Base-by-base conservation (phyloP, 768 basidiomycete genomes). In the Boletus sp. region DNA sequence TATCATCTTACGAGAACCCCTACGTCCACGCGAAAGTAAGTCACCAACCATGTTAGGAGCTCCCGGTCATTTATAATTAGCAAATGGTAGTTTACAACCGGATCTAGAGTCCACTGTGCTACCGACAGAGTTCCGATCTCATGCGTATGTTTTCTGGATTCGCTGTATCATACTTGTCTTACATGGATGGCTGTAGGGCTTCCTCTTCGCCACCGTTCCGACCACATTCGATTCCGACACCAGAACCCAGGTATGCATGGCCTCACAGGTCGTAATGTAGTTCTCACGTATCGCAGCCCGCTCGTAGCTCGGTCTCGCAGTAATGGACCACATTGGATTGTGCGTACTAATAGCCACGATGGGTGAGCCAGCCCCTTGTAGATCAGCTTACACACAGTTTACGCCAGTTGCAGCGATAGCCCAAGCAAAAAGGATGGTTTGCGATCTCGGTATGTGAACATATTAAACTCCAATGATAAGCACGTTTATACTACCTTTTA, bases 241-340 rank as follows among this genome's bases (percentile, higher is more conserved):
- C 69, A 23, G 69, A 71, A n/a, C 40, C 71, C 9, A 70, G 69
- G 69, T 72, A 50, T 47, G 59, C 29, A 14, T 17, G 37, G 13
- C 19, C 14, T 10, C 19, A 19, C 17, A 7, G 27, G 35, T 21
- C 27, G 17, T 25, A 17, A 23, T 48, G 15, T 27, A 17, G 11
- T 50, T 52, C 64, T 61, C 47, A 65, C 35, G 7, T 23, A 35
- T 30, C 45, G 43, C 40, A 68, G 67, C 50, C 67, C 67, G 7
- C 56, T 70, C 19, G 41, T 58, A 48, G 45, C 44, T 23, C 62
- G 62, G 27, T 53, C 55, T 59, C 66, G 54, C 50, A 58, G 38
- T 42, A 63, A 43, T 52, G 65, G 21, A 48, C 53, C 19, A 69
- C 65, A 33, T 50, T 57, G 57, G 40, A 21, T n/a, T 29, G 38